Conservation (phyloP, 176 grass and related monocot species). For the Chloris gayana region DNA sequence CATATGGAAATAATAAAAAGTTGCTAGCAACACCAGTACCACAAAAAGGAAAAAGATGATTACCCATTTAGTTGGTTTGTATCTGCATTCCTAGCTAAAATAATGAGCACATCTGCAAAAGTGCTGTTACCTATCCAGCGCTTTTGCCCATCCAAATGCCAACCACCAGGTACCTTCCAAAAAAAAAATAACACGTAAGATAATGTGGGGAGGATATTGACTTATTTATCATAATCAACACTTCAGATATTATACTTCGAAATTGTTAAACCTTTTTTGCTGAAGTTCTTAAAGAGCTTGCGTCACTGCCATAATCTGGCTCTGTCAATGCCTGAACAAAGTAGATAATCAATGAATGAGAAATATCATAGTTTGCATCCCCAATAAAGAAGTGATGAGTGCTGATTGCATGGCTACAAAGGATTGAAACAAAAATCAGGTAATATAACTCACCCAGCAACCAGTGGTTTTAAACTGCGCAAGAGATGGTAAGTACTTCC, state of each 20-base stretch:
- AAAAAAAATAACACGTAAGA: slow-evolving; percentile 30
- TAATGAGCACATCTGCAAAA: slow-evolving; percentile 82
- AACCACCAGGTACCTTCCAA: slow-evolving; percentile 85
- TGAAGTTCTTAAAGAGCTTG: slow-evolving; percentile 73
- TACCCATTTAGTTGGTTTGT: slow-evolving; percentile 97
- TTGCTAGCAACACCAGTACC: not conserved
- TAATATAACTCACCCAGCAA: slow-evolving; percentile 79
- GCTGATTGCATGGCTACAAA: not conserved
- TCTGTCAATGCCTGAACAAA: slow-evolving; percentile 84
- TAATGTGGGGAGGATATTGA: not conserved
- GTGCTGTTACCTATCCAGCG: slow-evolving; percentile 98
- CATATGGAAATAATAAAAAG: not conserved
- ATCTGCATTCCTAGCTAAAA: slow-evolving; percentile 83
- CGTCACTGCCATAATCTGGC: slow-evolving; percentile 92
- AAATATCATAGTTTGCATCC: not conserved
- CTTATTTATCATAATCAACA: slow-evolving; percentile 9
- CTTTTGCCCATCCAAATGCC: slow-evolving; percentile 92
- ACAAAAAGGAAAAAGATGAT: slow-evolving; percentile 6
- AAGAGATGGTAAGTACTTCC: slow-evolving; percentile 83
- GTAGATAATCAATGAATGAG: not conserved
- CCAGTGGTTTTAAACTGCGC: slow-evolving; percentile 62
- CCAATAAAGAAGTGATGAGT: not conserved
- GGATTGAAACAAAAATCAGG: slow-evolving; percentile 3
- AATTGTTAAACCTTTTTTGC: slow-evolving; percentile 73
- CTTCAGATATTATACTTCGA: not conserved